Percentiles rank a stretch among this genome's conserved stretches.
Evolutionary conservation across 768 basidiomycete genomes (phyloP).

Genomic region (Ramaria sp.): DNA sequence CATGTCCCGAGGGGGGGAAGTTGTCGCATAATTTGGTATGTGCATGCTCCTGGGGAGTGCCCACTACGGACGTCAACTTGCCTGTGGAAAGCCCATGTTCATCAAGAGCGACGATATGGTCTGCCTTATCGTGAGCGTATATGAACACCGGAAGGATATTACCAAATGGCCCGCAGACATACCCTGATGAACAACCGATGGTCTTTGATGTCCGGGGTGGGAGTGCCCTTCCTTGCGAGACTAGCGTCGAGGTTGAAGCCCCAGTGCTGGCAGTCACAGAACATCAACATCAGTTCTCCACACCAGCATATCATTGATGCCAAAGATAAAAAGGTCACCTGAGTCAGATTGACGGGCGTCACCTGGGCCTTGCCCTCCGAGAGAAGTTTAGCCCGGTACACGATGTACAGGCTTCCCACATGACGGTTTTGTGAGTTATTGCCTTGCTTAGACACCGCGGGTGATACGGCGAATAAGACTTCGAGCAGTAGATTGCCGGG

Average conservation of each 20-base stretch:
- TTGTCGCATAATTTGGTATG: slow-evolving; percentile 43
- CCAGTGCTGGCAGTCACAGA: slow-evolving; percentile 46
- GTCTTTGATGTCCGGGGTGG: slow-evolving; percentile 39
- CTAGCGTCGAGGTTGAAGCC: slow-evolving; percentile 76
- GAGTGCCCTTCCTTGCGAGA: slow-evolving; percentile 28
- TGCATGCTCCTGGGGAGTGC: slow-evolving; percentile 39
- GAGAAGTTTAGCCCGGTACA: slow-evolving; percentile 59
- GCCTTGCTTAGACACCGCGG: slow-evolving; percentile 18
- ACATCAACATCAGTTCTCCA: slow-evolving; percentile 1
- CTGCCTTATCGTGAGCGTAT: slow-evolving; percentile 28
- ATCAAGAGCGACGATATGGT: slow-evolving; percentile 43
- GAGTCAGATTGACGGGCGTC: slow-evolving; percentile 68
- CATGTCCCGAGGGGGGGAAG: slow-evolving; percentile 52
- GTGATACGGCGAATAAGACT: slow-evolving; percentile 37
- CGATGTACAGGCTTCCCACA: slow-evolving; percentile 55
- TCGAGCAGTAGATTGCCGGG: slow-evolving; percentile 53
- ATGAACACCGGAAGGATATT: background rate
- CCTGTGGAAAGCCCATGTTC: slow-evolving; percentile 42
- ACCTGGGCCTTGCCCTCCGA: slow-evolving; percentile 33
- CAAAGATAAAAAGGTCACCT: slow-evolving; percentile 30
- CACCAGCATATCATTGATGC: slow-evolving; percentile 1
- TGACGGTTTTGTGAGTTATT: slow-evolving; percentile 24
- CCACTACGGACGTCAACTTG: slow-evolving; percentile 33
- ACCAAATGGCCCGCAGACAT: slow-evolving; percentile 15
- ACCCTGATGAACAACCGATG: slow-evolving; percentile 35